These are phyloP conservation scores for Penicillium sp. DNA, from an alignment of 2,329 filamentous ascomycete genomes.

Conservation along the genomic window DNA sequence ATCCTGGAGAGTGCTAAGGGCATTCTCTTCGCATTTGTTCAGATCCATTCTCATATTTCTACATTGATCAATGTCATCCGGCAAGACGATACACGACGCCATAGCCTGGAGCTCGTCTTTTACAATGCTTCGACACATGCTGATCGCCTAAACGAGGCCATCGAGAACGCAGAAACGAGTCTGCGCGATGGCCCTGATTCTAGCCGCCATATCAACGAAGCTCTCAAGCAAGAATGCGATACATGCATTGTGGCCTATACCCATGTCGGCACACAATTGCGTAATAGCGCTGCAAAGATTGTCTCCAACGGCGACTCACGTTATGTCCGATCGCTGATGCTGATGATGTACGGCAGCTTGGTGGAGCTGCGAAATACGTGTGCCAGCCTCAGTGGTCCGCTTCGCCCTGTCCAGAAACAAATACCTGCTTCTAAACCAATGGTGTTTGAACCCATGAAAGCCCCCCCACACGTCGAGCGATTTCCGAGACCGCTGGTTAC, in stretches of 20 bases:
- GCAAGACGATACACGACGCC: conserved; percentile 51
- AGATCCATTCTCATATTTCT: conserved; percentile 53
- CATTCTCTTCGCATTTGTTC: conserved; percentile 59
- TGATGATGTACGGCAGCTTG: conserved; percentile 62
- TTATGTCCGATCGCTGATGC: conserved; percentile 62
- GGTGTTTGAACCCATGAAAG: conserved; percentile 37
- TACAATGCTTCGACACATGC: conserved; percentile 61
- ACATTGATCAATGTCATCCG: conserved; percentile 53
- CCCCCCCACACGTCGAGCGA: conserved; percentile 32
- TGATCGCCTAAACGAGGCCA: conserved; percentile 59
- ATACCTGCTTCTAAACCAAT: conserved; percentile 30
- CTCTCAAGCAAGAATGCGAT: conserved; percentile 52
- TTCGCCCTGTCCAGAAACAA: conserved; percentile 34
- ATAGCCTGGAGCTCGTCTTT: conserved; percentile 60
- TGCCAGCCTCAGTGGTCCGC: conserved; percentile 52
- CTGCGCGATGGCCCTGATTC: conserved; percentile 57
- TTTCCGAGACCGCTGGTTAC: conserved; percentile 40
- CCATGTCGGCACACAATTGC: conserved; percentile 54
- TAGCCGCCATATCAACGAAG: conserved; percentile 42
- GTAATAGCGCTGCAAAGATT: conserved; percentile 54
- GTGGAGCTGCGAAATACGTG: conserved; percentile 65
- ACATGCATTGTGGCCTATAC: conserved; percentile 56
- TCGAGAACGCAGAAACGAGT: conserved; percentile 55
- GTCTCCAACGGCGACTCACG: conserved; percentile 60
- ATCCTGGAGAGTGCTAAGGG: conserved; percentile 61